phyloP scores from a whole-genome alignment of 768 basidiomycete species.

The Cystofilobasidium capitatum region DNA sequence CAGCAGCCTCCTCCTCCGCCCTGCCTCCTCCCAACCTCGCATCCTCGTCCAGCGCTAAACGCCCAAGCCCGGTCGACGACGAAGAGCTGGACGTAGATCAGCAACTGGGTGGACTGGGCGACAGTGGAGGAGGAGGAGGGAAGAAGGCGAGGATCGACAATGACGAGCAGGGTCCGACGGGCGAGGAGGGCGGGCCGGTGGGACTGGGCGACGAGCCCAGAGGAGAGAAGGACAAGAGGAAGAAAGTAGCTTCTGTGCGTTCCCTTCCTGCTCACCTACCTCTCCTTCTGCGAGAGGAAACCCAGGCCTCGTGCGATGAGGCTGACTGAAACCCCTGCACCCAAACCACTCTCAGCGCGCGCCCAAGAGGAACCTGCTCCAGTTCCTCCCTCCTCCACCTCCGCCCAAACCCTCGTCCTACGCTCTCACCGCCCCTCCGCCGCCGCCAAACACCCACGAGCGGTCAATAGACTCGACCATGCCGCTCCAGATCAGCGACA shows the following conservation, averaged over 20 bases:
- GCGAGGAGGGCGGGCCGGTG: too few relatives aligned
- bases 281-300: too few relatives aligned
- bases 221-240: slow-evolving; percentile 12
- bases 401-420: slow-evolving; percentile 4
- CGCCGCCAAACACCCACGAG: not conserved
- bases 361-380: not conserved
- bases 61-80: not conserved
- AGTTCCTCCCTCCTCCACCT: slow-evolving; percentile 14
- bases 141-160: too few relatives aligned
- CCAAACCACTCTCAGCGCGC: not conserved
- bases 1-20: not conserved
- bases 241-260: slow-evolving; percentile 8
- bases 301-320: too few relatives aligned
- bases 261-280: not conserved
- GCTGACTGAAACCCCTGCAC: not conserved
- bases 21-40: not conserved
- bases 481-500: slow-evolving; percentile 25
- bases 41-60: not conserved
- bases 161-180: not conserved
- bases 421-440: not conserved
- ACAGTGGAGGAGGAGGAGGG: not conserved
- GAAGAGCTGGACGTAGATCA: not conserved
- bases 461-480: slow-evolving; percentile 17
- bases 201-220: slow-evolving; percentile 14
- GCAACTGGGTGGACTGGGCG: not conserved